Evolutionary conservation across 306 rosid species (phyloP), one percentile per base, ranked within the genome.

Genomic region (Malus sylvestris): DNA sequence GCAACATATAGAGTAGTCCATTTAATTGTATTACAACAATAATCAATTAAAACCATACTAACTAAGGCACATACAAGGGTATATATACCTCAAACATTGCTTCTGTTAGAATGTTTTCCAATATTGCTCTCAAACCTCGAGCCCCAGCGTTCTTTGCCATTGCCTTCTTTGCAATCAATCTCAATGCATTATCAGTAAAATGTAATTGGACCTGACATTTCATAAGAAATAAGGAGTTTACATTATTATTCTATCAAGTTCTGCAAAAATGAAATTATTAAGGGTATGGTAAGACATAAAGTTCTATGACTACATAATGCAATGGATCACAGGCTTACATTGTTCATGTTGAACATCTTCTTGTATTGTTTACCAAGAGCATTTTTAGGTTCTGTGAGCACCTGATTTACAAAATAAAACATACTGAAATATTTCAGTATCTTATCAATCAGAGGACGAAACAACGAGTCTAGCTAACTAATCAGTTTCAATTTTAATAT

Each of bases 101-200:
- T 72, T 90, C 96, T 4, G 84, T 85, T 45, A 90, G 91, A 86
- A 90, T 55, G 62, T 82, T 76, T 78, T 90, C 96, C 64, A 90
- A 77, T 74, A 88, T 85, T 76, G 92, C 85, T 83, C 96, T 83
- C 49, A 90, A 76, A 53, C 96, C 92, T 65, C 92, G 87, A 33
- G 92, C 96, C n/a, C 96, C 96, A 2, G 96, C 86, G 81, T 83
- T 86, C 87, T 88, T 90, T 67, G 79, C 83, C 87, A 88, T 76
- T 38, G 96, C 90, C 88, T 90, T 90, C 81, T 79, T 90, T 9
- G 92, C 96, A 52, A 90, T 86, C 85, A 85, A 78, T 76, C 86
- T 85, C 82, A 88, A 72, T 71, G 96, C 92, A 79, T 65, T 15
- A 33, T 83, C 85, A 2, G 91, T 90, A 75, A 90, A 77, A 70